phyloP scores from a whole-genome alignment of 2,329 filamentous ascomycete species.

The Thyridium curvatum region DNA sequence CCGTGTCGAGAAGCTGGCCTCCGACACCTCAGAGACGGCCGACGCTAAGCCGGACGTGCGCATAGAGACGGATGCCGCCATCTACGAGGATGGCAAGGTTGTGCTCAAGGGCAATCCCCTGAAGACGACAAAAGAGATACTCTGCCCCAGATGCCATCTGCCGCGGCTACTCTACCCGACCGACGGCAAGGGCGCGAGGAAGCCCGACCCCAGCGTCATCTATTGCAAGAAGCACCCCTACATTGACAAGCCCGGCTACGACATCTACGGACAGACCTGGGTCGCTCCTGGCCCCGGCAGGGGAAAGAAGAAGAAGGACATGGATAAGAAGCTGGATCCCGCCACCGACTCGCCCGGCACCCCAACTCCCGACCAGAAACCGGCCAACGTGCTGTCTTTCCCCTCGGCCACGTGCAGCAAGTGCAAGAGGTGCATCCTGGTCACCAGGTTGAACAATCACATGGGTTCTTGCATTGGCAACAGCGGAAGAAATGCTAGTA shows the following conservation, averaged over 20 bases:
- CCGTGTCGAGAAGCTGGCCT: constrained; percentile 55
- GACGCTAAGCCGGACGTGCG: constrained; percentile 50
- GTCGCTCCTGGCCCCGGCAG: constrained; percentile 63
- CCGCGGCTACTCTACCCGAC: constrained; percentile 68
- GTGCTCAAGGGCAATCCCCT: constrained; percentile 67
- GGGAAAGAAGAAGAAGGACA: constrained; percentile 75
- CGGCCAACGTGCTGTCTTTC: constrained; percentile 56
- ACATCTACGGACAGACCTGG: constrained; percentile 80
- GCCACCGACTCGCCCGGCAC: constrained; percentile 37
- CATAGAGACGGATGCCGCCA: constrained; percentile 60
- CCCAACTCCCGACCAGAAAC: constrained; percentile 44
- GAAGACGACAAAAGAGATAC: constrained; percentile 62
- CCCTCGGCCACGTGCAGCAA: constrained; percentile 62
- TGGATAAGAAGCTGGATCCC: constrained; percentile 49
- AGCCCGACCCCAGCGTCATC: constrained; percentile 59
- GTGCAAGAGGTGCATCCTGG: constrained; percentile 59
- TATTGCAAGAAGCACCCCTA: constrained; percentile 79
- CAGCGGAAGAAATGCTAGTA: constrained; percentile 55
- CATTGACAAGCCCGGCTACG: constrained; percentile 68
- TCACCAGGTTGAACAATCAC: constrained; percentile 60
- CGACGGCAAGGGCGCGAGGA: constrained; percentile 59
- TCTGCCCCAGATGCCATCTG: constrained; percentile 69
- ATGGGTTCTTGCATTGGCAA: constrained; percentile 64
- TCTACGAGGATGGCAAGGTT: constrained; percentile 64
- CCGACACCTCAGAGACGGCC: constrained; percentile 42